Base-by-base conservation (phyloP, 2,329 filamentous ascomycete genomes). In the Capronia epimyces region DNA sequence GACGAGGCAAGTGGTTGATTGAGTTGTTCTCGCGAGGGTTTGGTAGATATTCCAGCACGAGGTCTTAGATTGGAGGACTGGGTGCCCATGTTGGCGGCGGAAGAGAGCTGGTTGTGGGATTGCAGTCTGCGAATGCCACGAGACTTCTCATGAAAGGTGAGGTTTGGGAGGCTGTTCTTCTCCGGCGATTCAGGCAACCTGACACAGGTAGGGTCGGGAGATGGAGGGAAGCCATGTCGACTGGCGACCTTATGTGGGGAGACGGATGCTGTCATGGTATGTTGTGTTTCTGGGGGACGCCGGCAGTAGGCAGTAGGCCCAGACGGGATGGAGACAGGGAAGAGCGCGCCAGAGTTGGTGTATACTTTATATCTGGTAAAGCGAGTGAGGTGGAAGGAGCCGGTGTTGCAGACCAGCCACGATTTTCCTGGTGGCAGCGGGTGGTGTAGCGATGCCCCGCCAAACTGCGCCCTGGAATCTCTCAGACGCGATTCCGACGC, bases 81-180 rank as follows among this genome's bases (percentile, higher is more conserved):
- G 52, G 72, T 71, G 56, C 66, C 70, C 48, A 71, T 64, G 49
- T 73, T 49, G 42, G 22, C 32, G 16, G 55, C 77, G 55, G 81
- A 70, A 65, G 65, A 88, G 69, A 68, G 78, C 75, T 71, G 64
- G 52, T 89, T 85, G 44, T 87, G 85, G 25, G 86, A 89, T 68
- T 89, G 84, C 24, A 88, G 80, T 65, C 84, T 84, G 60, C 86
- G 80, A 53, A 89, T 75, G 41, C 80, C 78, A 62, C 85, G 80
- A 65, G 83, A 80, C 21, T 81, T 81, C 55, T 81, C 78, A 37
- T 83, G 82, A 22, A 82, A 83, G 20, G 80, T 75, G 22, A 45
- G 55, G 81, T 76, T 29, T 66, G 66, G 40, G 21, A 15, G 20
- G 13, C 12, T 24, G 29, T 46, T 47, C 45, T 60, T 60, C 29